A percentile compares a stretch with the other conserved stretches of the same genome.
These are phyloP conservation scores for Gleditsia sinensis DNA, from an alignment of 306 rosid species.

Conservation along the genomic window DNA sequence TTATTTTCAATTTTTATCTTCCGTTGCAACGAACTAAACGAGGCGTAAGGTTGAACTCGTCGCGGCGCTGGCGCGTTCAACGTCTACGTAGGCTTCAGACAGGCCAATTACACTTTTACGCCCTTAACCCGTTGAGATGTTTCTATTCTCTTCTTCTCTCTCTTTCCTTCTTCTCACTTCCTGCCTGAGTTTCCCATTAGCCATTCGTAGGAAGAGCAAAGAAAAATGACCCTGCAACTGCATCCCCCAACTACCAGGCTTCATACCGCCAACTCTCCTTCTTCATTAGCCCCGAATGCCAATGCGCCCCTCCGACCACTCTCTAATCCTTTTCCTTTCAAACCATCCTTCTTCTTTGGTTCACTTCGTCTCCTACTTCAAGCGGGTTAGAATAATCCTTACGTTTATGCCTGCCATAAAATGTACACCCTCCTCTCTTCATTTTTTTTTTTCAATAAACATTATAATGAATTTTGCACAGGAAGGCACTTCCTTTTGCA, in stretches of 20 bases:
- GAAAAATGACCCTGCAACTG: conserved; percentile 51
- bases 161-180: not conserved
- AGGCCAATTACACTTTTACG: not conserved
- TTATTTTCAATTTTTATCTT: too few species aligned
- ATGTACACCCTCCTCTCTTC: not conserved
- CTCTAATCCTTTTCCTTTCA: conserved; percentile 39
- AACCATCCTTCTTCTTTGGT: conserved; percentile 53
- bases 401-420: not conserved
- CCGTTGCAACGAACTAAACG: too few species aligned
- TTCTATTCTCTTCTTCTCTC: conserved; percentile 3
- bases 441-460: not conserved
- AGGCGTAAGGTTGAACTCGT: too few species aligned
- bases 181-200: too few species aligned
- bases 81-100: conserved; percentile 29
- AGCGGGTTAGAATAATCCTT: conserved; percentile 55
- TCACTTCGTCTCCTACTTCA: conserved; percentile 38
- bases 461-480: conserved; percentile 29
- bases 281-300: conserved; percentile 24
- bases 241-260: conserved; percentile 32
- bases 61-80: too few species aligned
- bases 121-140: not conserved
- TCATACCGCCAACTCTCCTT: conserved; percentile 13
- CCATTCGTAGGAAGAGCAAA: not conserved
- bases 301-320: conserved; percentile 43
- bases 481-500: conserved; percentile 72